Percentiles rank a stretch among this genome's conserved stretches.
Evolutionary conservation across 257 asterid species (phyloP).

Genomic region (Fraxinus pennsylvanica): DNA sequence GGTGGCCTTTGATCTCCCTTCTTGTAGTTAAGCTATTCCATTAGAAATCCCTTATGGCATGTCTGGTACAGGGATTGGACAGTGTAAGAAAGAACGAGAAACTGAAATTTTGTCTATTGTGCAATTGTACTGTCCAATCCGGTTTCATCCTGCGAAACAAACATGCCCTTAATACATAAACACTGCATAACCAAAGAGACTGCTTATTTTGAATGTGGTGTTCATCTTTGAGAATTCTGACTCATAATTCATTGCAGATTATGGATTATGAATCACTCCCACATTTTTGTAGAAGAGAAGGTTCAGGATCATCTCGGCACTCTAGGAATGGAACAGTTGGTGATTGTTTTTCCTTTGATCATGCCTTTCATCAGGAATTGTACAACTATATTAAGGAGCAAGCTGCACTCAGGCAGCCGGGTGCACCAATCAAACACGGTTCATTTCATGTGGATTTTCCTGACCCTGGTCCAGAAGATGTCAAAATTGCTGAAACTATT

Average conservation of each 20-base stretch:
- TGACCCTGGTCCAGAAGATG: slow-evolving; percentile 58
- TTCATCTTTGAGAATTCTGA: slow-evolving; percentile 2
- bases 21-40: neutral
- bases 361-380: slow-evolving; percentile 72
- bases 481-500: slow-evolving; percentile 63
- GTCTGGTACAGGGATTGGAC: neutral
- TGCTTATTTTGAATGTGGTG: neutral
- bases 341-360: slow-evolving; percentile 77
- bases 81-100: neutral
- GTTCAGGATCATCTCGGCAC: slow-evolving; percentile 68
- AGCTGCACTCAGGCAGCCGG: slow-evolving; percentile 43
- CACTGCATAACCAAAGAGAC: neutral
- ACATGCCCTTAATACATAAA: no score
- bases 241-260: slow-evolving; percentile 51
- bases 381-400: slow-evolving; percentile 64
- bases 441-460: slow-evolving; percentile 77
- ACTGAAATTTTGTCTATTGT: neutral
- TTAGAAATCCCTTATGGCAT: neutral
- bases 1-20: neutral
- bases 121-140: neutral
- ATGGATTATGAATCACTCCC: slow-evolving; percentile 92
- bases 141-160: neutral
- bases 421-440: slow-evolving; percentile 54
- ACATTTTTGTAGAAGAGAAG: slow-evolving; percentile 81
- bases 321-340: slow-evolving; percentile 43